These are phyloP conservation scores for Coccomyxa sp. DNA, from an alignment of 139 green algal genomes.

Conservation along the genomic window DNA sequence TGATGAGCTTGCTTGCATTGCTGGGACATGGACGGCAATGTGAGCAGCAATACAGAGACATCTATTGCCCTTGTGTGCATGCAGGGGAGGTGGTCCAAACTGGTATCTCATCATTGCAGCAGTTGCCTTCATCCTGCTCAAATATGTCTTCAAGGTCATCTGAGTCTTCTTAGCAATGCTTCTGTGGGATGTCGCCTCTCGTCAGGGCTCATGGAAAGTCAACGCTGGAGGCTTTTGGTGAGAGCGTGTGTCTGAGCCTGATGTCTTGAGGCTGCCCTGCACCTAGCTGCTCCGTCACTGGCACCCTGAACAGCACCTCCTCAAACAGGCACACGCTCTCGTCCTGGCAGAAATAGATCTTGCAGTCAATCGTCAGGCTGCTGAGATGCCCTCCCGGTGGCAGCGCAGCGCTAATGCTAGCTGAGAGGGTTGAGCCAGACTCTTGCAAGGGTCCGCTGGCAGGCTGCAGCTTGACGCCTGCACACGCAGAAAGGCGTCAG, in stretches of 20 bases:
- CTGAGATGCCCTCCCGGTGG: not conserved
- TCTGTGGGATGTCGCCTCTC: no score
- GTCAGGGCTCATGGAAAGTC: no score
- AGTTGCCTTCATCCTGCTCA: no score
- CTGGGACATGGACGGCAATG: no score
- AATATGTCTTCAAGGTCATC: no score
- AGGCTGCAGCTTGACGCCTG: constrained; percentile 2
- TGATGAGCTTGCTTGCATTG: no score
- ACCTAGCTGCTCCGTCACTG: not conserved
- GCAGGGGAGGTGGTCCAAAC: no score
- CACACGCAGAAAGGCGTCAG: not conserved
- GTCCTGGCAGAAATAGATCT: constrained; percentile 75
- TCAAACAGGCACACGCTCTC: constrained; percentile 69
- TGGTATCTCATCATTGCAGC: no score
- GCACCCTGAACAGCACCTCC: constrained; percentile 61
- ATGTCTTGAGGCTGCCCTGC: not conserved
- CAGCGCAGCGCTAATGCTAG: not conserved
- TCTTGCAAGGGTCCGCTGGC: not conserved
- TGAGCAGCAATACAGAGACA: no score
- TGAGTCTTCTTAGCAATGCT: no score
- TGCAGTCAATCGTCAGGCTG: constrained; percentile 19
- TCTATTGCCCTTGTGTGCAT: no score
- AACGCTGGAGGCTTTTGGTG: not conserved
- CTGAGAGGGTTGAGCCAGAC: not conserved
- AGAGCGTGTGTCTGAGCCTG: not conserved